Evolutionary conservation across 345 rosid species (phyloP).

Genomic region (Lepidium africanum): DNA sequence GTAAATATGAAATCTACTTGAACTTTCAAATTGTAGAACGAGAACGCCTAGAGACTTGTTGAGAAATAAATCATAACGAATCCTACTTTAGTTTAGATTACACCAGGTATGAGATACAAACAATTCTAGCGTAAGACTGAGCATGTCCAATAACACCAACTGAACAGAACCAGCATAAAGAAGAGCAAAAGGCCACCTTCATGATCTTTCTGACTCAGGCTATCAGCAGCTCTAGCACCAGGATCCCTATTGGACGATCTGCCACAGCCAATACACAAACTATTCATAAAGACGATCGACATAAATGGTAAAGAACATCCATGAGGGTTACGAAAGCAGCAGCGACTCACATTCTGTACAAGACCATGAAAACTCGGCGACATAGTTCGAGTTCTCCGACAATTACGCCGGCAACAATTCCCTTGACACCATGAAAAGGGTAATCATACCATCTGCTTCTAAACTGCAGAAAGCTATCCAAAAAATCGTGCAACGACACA

Average conservation of each 20-base stretch:
- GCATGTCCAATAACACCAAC: neutral
- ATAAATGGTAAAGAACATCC: neutral
- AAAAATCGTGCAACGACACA: constrained; percentile 61
- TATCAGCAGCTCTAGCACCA: constrained; percentile 62
- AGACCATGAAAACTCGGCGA: constrained; percentile 79
- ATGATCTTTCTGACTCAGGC: constrained; percentile 69
- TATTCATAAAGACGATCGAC: neutral
- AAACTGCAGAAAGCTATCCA: constrained; percentile 75
- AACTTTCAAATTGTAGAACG: neutral
- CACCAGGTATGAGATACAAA: neutral
- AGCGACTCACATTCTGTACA: constrained; percentile 78
- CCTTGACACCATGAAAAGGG: constrained; percentile 79
- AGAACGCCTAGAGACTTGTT: neutral
- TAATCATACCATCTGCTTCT: constrained; percentile 97
- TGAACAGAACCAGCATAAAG: neutral
- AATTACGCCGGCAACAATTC: constrained; percentile 76
- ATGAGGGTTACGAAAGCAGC: neutral
- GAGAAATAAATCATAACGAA: neutral
- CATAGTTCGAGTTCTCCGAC: constrained; percentile 75
- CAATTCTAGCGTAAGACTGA: neutral
- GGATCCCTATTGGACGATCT: constrained; percentile 92
- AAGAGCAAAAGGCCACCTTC: constrained; percentile 43
- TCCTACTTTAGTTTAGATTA: neutral
- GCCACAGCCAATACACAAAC: constrained; percentile 15
- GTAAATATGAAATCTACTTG: neutral